A percentile compares a stretch with the other conserved stretches of the same genome.
These are phyloP conservation scores for Sporisorium graminicola DNA, from an alignment of 1,284 basidiomycete genomes.

Conservation along the genomic window DNA sequence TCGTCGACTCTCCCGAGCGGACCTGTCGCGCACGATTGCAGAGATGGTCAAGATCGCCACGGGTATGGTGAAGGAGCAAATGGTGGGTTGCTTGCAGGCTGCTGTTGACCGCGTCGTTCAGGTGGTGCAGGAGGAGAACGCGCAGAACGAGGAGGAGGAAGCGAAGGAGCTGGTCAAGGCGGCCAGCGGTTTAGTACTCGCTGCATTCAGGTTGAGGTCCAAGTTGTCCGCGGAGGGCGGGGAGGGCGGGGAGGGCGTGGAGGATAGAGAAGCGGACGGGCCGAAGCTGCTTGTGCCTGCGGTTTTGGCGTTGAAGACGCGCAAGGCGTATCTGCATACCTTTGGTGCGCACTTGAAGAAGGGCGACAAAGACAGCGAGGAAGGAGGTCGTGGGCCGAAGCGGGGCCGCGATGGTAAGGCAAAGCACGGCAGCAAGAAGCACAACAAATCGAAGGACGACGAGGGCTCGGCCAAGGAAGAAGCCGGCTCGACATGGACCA, in stretches of 20 bases:
- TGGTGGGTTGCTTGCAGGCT: constrained; percentile 39
- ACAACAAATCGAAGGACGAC: constrained; percentile 16
- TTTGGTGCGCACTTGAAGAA: constrained; percentile 23
- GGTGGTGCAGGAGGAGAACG: constrained; percentile 4
- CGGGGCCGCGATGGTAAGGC: constrained; percentile 27
- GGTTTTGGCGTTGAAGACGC: constrained; percentile 42
- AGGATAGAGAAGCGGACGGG: constrained; percentile 12
- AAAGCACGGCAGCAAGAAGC: constrained; percentile 17
- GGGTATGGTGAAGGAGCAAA: constrained; percentile 46
- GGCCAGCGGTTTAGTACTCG: constrained; percentile 26
- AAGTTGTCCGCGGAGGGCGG: neutral
- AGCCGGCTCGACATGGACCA: constrained; percentile 18
- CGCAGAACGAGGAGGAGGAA: neutral
- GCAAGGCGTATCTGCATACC: constrained; percentile 48
- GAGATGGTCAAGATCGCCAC: constrained; percentile 35
- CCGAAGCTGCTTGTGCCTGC: constrained; percentile 39
- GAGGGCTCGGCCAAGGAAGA: constrained; percentile 22
- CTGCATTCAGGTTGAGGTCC: constrained; percentile 25
- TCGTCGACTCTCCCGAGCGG: constrained; percentile 19
- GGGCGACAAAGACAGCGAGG: constrained; percentile 7
- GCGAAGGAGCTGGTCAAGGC: constrained; percentile 30
- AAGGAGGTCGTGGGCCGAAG: constrained; percentile 22
- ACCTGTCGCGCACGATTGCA: constrained; percentile 5
- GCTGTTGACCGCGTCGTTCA: constrained; percentile 27
- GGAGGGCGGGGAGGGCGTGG: neutral